These are phyloP conservation scores for Trifolium repens DNA, from an alignment of 306 rosid genomes.

Conservation along the genomic window DNA sequence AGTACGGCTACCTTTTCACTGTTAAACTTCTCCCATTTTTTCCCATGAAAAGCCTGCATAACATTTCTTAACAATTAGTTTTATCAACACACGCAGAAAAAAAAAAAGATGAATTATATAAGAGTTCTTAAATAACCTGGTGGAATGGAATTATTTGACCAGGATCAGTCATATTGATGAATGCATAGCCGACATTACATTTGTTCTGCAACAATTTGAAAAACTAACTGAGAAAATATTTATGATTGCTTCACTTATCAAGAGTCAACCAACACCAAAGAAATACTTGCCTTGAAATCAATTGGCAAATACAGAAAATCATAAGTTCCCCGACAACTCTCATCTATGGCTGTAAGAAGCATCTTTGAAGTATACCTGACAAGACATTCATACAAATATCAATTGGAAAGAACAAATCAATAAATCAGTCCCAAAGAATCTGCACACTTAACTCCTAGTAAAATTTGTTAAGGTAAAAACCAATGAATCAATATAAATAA, in stretches of 20 bases:
- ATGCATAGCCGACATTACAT: slow-evolving; percentile 92
- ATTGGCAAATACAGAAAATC: slow-evolving; percentile 91
- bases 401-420: slow-evolving; percentile 14
- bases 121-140: slow-evolving; percentile 57
- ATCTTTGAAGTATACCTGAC: slow-evolving; percentile 87
- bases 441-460: slow-evolving; percentile 4
- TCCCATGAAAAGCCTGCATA: slow-evolving; percentile 80
- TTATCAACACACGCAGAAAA: slow-evolving; percentile 28
- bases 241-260: slow-evolving; percentile 14
- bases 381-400: slow-evolving; percentile 35
- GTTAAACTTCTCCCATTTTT: slow-evolving; percentile 92
- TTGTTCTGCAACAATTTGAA: slow-evolving; percentile 68
- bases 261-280: slow-evolving; percentile 38
- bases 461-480: slow-evolving; percentile 24
- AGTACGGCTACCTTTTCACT: slow-evolving; percentile 92
- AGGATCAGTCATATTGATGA: slow-evolving; percentile 87
- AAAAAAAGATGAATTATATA: slow-evolving; percentile 3
- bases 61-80: slow-evolving; percentile 34
- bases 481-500: slow-evolving; percentile 15
- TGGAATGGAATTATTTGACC: slow-evolving; percentile 75
- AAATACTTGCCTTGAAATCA: slow-evolving; percentile 76
- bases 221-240: slow-evolving; percentile 40
- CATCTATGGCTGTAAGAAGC: slow-evolving; percentile 89
- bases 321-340: slow-evolving; percentile 81
- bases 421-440: slow-evolving; percentile 13